phyloP scores from a whole-genome alignment of 2,329 filamentous ascomycete species.

The Stagonosporopsis cucurbitacearum region DNA sequence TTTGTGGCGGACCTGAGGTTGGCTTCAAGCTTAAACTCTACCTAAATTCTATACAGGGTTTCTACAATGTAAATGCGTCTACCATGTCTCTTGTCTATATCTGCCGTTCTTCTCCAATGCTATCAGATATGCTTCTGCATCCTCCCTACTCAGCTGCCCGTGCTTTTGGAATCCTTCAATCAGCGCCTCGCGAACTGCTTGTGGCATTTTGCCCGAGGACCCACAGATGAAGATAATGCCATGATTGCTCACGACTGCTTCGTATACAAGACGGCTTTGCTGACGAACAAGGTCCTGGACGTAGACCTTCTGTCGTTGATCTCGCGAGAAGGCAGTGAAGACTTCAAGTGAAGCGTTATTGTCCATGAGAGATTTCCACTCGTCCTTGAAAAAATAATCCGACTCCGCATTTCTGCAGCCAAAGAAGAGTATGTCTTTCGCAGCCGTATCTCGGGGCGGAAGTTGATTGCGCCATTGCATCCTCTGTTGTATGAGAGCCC shows the following conservation, averaged over 20 bases:
- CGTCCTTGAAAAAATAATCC: conserved; percentile 82
- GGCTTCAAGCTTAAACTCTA: neutral
- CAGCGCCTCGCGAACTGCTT: conserved; percentile 70
- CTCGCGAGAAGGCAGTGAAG: conserved; percentile 72
- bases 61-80: conserved; percentile 8
- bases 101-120: conserved; percentile 66
- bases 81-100: conserved; percentile 77
- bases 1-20: conserved; percentile 5
- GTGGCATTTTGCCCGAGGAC: conserved; percentile 73
- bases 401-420: conserved; percentile 76
- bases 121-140: conserved; percentile 63
- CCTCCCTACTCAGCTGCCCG: conserved; percentile 51
- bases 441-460: neutral
- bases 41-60: neutral
- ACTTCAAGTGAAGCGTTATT: conserved; percentile 58
- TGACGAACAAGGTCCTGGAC: conserved; percentile 69
- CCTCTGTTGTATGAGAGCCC: conserved; percentile 80
- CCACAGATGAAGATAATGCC: conserved; percentile 66
- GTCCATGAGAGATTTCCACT: conserved; percentile 66
- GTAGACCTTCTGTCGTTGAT: conserved; percentile 67
- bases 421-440: conserved; percentile 71
- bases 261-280: conserved; percentile 57
- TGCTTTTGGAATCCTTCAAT: conserved; percentile 64
- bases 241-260: conserved; percentile 57
- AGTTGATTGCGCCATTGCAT: conserved; percentile 46